Base-by-base conservation (phyloP, 768 basidiomycete species). In the Clathrus columnatus region DNA sequence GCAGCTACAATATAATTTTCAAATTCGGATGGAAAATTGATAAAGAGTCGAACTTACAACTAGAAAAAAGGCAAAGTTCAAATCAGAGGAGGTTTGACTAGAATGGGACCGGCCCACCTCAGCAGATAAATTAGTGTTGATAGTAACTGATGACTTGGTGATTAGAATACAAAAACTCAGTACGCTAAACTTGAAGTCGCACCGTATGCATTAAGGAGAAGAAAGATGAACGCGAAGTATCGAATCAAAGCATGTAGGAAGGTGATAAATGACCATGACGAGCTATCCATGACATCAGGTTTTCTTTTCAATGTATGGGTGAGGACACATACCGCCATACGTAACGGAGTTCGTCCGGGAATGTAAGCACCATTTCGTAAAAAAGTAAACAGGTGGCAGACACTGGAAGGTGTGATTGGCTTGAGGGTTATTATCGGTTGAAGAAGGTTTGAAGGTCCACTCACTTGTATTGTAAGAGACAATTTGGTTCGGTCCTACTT, bases 191-290 rank as follows among this genome's bases (percentile, higher is more conserved):
- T 32, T 32, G 36, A 11, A 11, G 11, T 36, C 14, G 36, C 36
- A 53, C 51, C 41, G 26, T 53, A 53, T 42, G 51, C 7, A 42
- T 53, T 53, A 5, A 53, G 1, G n/a, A 53, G 11, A 10, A 53
- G 51, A 24, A 43, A 53, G 2, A 18, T 24, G 24, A 45, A 5
- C 1, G 51, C 10, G 28, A 43, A 53, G 23, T 53, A 53, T 45
- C 51, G 14, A 41, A 45, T 44, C 7, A 42, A 23, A 14, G 44
- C 14, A 26, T 53, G 26, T 17, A 53, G 41, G n/a, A 29, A 17
- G 18, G 23, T 45, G 7, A 53, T 45, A 7, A 16, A 21, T 28
- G 51, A 42, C 51, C 51, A 53, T 14, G 42, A n/a, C 27, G 42
- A 10, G 17, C 51, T 53, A n/a, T 30, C 18, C 50, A 36, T 23